Base-by-base conservation (phyloP, 2,329 filamentous ascomycete genomes). In the Scedosporium minutisporum region DNA sequence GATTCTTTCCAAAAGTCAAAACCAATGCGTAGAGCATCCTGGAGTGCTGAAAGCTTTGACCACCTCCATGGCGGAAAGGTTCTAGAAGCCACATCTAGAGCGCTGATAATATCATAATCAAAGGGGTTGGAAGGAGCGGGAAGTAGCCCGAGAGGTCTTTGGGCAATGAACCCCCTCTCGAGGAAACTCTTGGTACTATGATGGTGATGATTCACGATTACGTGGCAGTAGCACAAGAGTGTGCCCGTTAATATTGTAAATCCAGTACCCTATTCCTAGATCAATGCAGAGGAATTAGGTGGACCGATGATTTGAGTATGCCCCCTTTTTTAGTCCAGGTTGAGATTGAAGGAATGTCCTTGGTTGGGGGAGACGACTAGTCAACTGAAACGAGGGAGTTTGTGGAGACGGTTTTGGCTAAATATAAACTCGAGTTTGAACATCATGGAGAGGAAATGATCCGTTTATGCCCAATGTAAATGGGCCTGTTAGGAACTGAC, bases 391-490 rank as follows among this genome's bases (percentile, higher is more conserved):
- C 27, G 23, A 58, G 57, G 21, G 29, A 27, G 25, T 44, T 23
- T 27, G 9, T 57, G n/a, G 51, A 10, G 7, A 14, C 44, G 21
- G 38, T 44, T 62, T 62, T 62, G 60, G 60, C 60, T 62, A 62
- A 62, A 61, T 62, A 57, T 58, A 58, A 51, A 41, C 18, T 41
- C 21, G 18, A 23, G 60, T 62, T 62, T 62, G 60, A 62, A 48
- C 51, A 29, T 62, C 48, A 57, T 33, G 38, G 33, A 42, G 27
- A 57, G n/a, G 27, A 4, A n/a, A 60, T 27, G 10, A 29, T 58
- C 27, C 18, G 16, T 61, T 61, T 51, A 61, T 61, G 60, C 60
- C 46, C 33, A n/a, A 21, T 53, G 27, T 25, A 6, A 25, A 18
- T 48, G 23, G 14, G 23, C 51, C 25, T 29, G 14, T 48, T 48